Evolutionary conservation across 1,284 basidiomycete species (phyloP), one percentile per base, ranked within the genome.

Genomic region (Moesziomyces globuligerus): DNA sequence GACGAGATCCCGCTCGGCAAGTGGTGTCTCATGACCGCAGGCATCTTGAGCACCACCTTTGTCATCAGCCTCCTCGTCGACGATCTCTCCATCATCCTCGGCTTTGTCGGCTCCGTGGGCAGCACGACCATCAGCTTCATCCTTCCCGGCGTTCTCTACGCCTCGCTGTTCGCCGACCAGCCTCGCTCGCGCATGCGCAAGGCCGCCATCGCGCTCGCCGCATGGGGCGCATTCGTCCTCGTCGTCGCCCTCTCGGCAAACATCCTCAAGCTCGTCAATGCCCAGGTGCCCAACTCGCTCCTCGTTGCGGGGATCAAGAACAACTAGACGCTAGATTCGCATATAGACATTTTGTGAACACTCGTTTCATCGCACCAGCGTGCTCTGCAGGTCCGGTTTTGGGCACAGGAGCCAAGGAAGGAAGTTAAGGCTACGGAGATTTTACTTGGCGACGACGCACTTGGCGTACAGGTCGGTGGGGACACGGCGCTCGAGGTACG

Each of bases 61-160:
- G 32, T 71, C 21, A 68, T 82, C 46, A 68, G 64, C 23, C 40
- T 82, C 29, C 50, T 75, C n/a, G 74, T 81, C 26, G 75, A 79
- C 36, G 79, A 82, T 48, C 70, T 82, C 17, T 77, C 74, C n/a
- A 53, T 82, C 38, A 74, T 81, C 46, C 74, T 82, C 28, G 92
- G 94, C 5, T 96, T 98, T 80, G 96, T 99, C 24, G 96, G 96
- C 7, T 91, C 93, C 10, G 96, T 95, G 0, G 96, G 96, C 17
- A 94, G 92, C 18, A 98, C 95, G 15, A 97, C 86, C 32, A 94
- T 99, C 72, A 94, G 92, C 9, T 98, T 98, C 83, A 98, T 98
- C 51, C 50, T 98, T 5, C 95, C 96, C 0, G 93, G 94, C 3
- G 52, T 79, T 6, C 55, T 75, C 17, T 81, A 74, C 52, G 42